These are phyloP conservation scores for Esteya vermicola DNA, from an alignment of 2,329 filamentous ascomycete genomes.

Conservation along the genomic window DNA sequence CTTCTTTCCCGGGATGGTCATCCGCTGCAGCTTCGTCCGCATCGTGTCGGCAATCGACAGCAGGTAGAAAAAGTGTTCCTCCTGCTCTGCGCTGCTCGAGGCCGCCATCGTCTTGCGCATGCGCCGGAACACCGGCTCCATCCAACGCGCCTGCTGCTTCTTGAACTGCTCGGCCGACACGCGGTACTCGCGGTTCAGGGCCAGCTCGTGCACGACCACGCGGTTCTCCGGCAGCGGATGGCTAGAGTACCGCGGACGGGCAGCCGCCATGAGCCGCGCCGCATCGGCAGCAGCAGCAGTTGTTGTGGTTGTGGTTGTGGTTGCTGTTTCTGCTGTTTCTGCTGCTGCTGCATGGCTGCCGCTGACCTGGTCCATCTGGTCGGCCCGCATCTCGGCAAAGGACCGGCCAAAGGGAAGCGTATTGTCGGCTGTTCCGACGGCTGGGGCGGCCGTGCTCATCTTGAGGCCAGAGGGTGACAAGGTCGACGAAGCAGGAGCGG, in stretches of 20 bases:
- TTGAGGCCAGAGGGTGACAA: no score
- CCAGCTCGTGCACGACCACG: constrained; percentile 62
- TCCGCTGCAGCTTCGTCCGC: constrained; percentile 54
- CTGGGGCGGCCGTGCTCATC: background rate
- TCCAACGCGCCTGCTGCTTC: constrained; percentile 36
- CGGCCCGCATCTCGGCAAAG: background rate
- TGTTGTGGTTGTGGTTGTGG: constrained; percentile 19
- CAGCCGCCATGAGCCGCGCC: constrained; percentile 22
- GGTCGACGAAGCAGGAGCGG: background rate
- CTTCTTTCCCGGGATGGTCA: constrained; percentile 55
- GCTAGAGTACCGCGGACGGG: constrained; percentile 6
- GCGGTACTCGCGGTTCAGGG: constrained; percentile 65
- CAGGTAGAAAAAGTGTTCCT: constrained; percentile 53
- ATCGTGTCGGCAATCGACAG: constrained; percentile 58
- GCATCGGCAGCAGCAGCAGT: background rate
- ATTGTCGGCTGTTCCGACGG: background rate
- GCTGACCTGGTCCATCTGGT: background rate
- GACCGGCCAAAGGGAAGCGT: background rate
- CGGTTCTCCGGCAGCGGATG: constrained; percentile 58
- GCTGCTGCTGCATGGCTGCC: background rate
- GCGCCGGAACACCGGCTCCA: constrained; percentile 37
- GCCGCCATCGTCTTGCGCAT: constrained; percentile 51
- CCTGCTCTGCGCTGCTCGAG: constrained; percentile 48
- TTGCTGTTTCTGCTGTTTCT: background rate
- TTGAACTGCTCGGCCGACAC: constrained; percentile 48